A percentile compares a stretch with the other conserved stretches of the same genome.
These are phyloP conservation scores for Penicillium roqueforti DNA, from an alignment of 495 filamentous ascomycete genomes.

Conservation along the genomic window DNA sequence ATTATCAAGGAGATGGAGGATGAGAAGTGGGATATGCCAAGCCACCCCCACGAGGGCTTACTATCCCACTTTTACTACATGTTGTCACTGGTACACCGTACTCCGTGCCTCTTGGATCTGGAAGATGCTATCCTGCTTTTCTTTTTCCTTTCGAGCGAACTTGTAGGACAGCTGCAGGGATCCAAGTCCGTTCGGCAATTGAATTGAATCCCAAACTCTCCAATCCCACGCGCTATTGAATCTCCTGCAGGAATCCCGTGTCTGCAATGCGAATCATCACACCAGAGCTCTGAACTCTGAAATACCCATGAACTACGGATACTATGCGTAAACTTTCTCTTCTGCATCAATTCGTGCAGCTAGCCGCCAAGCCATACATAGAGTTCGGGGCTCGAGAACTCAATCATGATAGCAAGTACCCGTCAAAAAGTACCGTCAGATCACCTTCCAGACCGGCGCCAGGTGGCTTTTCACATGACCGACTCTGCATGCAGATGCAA, in stretches of 20 bases:
- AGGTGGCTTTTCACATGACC: conserved; percentile 37
- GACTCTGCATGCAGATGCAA: conserved; percentile 39
- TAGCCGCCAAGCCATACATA: neutral
- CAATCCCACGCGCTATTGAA: conserved; percentile 8
- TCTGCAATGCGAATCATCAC: conserved; percentile 9
- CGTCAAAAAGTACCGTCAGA: neutral
- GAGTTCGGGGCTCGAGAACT: neutral
- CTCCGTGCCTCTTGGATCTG: neutral
- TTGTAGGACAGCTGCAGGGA: conserved; percentile 4
- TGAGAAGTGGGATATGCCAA: conserved; percentile 10
- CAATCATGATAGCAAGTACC: neutral
- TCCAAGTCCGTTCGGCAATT: neutral
- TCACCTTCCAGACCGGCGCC: conserved; percentile 7
- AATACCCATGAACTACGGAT: neutral
- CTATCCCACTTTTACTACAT: neutral
- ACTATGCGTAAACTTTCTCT: neutral
- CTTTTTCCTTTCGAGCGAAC: neutral
- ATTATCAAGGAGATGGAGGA: neutral
- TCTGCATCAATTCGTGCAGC: neutral
- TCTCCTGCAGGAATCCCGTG: conserved; percentile 7
- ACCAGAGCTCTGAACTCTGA: neutral
- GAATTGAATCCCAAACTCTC: neutral
- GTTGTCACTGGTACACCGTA: neutral
- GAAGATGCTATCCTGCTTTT: neutral
- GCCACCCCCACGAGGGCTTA: conserved; percentile 5